Base-by-base conservation (phyloP, 2,329 filamentous ascomycete species). In the Dactylellina haptotyla region DNA sequence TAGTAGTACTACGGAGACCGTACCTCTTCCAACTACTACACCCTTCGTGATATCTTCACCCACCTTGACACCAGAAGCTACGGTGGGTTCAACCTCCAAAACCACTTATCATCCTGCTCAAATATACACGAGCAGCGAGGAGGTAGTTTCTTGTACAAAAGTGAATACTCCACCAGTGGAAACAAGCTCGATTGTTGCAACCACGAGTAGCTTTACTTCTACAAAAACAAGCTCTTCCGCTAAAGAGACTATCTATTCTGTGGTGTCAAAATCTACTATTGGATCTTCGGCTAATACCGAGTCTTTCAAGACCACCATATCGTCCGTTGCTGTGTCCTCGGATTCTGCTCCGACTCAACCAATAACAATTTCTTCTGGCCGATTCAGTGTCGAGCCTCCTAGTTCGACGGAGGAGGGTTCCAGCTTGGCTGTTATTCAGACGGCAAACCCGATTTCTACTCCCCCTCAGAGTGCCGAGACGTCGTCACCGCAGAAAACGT, bases 351-450 rank as follows among this genome's bases (percentile, higher is more conserved):
- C 8, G 18, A 12, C 18, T 23, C 14, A 25, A n/a, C 16, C 20
- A 20, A 53, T 34, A 12, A 32, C 48, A 14, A 30, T 46, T 9
- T 46, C 26, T n/a, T 61, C 67, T 30, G 46, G 59, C 10, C 37
- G 41, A 25, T 65, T 65, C 30, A 41, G 9, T 10, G 48, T 65
- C 10, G 67, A 54, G 32, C 25, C 28, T 4, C 41, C 12, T 8
- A 20, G 37, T 20, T 8, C 51, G 12, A 39, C 37, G 10, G 23
- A 54, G 3, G 48, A 37, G 12, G 10, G 20, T 12, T 48, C 61
- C 30, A 41, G 58, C 5, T 8, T 34, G 6, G 37, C 62, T 18
- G 37, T 62, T 5, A 66, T 73, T 30, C 61, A 73, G 28, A 73
- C 69, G 0, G 48, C 56, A 18, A 59, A 73, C 25, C 54, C 69